Percentiles rank a stretch among this genome's conserved stretches.
These are phyloP conservation scores for Myotisia sp. DNA, from an alignment of 2,329 filamentous ascomycete species.

Conservation along the genomic window DNA sequence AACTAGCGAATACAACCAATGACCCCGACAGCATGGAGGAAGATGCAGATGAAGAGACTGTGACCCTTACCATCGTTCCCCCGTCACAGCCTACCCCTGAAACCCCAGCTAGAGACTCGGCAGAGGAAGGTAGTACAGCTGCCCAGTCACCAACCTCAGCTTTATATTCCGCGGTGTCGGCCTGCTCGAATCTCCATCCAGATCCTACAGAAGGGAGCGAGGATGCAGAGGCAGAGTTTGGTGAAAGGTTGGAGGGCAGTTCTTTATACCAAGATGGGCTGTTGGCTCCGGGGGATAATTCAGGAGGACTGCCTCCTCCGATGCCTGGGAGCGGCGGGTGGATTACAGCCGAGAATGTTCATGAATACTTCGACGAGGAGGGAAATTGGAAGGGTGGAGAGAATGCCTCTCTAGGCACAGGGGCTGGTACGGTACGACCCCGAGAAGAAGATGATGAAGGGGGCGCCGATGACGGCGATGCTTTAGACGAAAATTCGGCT, in stretches of 20 bases:
- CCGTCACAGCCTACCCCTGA: slow-evolving; percentile 9
- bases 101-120: slow-evolving; percentile 7
- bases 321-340: slow-evolving; percentile 37
- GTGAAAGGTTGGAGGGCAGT: slow-evolving; percentile 14
- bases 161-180: slow-evolving; percentile 33
- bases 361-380: slow-evolving; percentile 66
- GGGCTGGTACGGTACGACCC: slow-evolving; percentile 28
- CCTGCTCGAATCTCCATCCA: slow-evolving; percentile 36
- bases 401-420: slow-evolving; percentile 29
- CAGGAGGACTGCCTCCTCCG: slow-evolving; percentile 32
- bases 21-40: slow-evolving; percentile 16
- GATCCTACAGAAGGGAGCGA: slow-evolving; percentile 29
- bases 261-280: slow-evolving; percentile 26
- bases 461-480: slow-evolving; percentile 21
- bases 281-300: slow-evolving; percentile 21
- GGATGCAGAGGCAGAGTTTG: slow-evolving; percentile 18
- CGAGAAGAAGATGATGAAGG: slow-evolving; percentile 25
- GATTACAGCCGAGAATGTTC: slow-evolving; percentile 79
- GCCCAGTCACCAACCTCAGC: slow-evolving; percentile 26
- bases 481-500: slow-evolving; percentile 18
- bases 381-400: slow-evolving; percentile 63
- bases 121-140: slow-evolving; percentile 18
- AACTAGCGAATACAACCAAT: slow-evolving; percentile 24
- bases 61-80: slow-evolving; percentile 32
- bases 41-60: slow-evolving; percentile 29